A percentile compares a stretch with the other conserved stretches of the same genome.
Evolutionary conservation across 495 filamentous ascomycete genomes (phyloP).

Genomic region (Lasiosphaeria hispida): DNA sequence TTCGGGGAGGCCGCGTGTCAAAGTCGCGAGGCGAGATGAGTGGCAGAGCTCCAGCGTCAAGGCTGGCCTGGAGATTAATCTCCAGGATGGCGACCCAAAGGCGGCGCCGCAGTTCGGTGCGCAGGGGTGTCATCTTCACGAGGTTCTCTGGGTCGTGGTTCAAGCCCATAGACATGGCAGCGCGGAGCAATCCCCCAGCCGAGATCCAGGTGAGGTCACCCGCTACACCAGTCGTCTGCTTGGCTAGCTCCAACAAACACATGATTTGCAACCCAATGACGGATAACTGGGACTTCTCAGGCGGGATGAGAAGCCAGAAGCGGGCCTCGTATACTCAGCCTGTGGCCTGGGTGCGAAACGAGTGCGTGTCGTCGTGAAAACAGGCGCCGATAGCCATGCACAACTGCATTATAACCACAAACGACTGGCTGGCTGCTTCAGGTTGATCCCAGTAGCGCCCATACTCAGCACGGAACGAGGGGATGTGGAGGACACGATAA

Average conservation of each 20-base stretch:
- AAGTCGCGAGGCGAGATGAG: constrained; percentile 50
- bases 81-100: constrained; percentile 65
- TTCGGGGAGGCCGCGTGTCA: constrained; percentile 54
- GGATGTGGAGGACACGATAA: constrained; percentile 48
- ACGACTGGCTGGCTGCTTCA: constrained; percentile 26
- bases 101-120: constrained; percentile 56
- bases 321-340: constrained; percentile 59
- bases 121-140: constrained; percentile 43
- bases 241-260: constrained; percentile 53
- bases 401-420: constrained; percentile 55
- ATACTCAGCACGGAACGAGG: constrained; percentile 48
- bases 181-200: constrained; percentile 51
- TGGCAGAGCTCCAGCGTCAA: constrained; percentile 56
- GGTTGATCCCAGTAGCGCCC: constrained; percentile 36
- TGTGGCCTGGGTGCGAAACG: constrained; percentile 47
- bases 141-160: constrained; percentile 57
- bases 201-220: constrained; percentile 57
- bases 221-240: constrained; percentile 49
- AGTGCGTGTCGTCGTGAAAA: constrained; percentile 47
- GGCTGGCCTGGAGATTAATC: constrained; percentile 53
- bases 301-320: constrained; percentile 54
- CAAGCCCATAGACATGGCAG: constrained; percentile 54
- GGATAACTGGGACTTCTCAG: constrained; percentile 50
- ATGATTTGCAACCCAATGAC: constrained; percentile 52
- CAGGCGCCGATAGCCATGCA: constrained; percentile 55